Conservation (phyloP, 1,139 yeast species). For the Lodderomyces jiufengensis region DNA sequence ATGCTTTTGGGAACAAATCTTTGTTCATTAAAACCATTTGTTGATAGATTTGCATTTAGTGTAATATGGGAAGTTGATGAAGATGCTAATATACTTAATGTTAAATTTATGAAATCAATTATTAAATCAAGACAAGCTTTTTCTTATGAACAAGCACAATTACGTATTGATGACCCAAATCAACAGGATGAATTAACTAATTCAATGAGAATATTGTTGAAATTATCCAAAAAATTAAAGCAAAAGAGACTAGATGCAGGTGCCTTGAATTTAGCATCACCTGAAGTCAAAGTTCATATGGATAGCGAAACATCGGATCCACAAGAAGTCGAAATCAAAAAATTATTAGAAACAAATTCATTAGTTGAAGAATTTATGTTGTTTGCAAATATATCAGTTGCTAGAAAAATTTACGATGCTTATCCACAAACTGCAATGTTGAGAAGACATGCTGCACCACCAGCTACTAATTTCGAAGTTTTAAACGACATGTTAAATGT, state of each 20-base stretch:
- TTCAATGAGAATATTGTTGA: conserved; percentile 81
- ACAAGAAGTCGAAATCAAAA: conserved; percentile 88
- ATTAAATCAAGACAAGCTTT: conserved; percentile 93
- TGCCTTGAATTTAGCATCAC: conserved; percentile 94
- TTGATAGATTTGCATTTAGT: conserved; percentile 93
- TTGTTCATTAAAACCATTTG: conserved; percentile 93
- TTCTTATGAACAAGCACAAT: conserved; percentile 90
- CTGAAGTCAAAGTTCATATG: conserved; percentile 96
- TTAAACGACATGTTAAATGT: conserved; percentile 85
- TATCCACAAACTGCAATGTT: conserved; percentile 98
- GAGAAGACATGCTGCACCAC: conserved; percentile 96
- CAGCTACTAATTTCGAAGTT: conserved; percentile 85
- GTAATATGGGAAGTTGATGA: conserved; percentile 93
- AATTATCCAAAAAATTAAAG: conserved; percentile 76
- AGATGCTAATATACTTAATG: conserved; percentile 80
- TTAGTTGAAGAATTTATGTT: conserved; percentile 98
- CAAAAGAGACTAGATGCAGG: conserved; percentile 90
- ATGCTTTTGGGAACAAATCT: conserved; percentile 91
- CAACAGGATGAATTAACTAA: conserved; percentile 81
- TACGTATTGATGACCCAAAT: conserved; percentile 77
- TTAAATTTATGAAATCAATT: conserved; percentile 80
- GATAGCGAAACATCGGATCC: conserved; percentile 98
- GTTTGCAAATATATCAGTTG: conserved; percentile 94
- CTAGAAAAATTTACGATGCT: conserved; percentile 84
- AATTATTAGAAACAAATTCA: conserved; percentile 85